Conservation (phyloP, 306 rosid genomes). For the Crotalaria pallida region DNA sequence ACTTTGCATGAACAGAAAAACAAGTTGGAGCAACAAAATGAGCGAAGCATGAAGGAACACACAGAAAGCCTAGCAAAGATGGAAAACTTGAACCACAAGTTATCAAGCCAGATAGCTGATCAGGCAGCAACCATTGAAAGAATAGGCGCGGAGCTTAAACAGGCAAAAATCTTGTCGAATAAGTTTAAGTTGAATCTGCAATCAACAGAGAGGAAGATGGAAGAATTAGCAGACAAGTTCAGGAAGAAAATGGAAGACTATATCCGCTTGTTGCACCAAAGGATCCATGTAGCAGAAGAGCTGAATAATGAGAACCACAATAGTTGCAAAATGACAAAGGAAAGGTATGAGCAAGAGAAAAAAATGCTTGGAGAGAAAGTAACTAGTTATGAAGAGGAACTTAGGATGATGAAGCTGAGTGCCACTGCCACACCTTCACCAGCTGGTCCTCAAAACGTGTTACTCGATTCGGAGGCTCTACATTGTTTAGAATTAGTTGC, state of each 20-base stretch:
- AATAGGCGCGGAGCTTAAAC: conserved; percentile 20
- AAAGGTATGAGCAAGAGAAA: conserved; percentile 42
- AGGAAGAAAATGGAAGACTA: conserved; percentile 48
- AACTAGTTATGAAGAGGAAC: conserved; percentile 27
- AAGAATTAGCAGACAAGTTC: conserved; percentile 46
- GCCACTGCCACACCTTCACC: neutral
- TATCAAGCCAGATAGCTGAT: conserved; percentile 37
- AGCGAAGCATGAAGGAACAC: conserved; percentile 31
- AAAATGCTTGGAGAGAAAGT: conserved; percentile 33
- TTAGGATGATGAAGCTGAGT: neutral
- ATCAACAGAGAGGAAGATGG: conserved; percentile 47
- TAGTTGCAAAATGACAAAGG: conserved; percentile 29
- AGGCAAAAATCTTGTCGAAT: conserved; percentile 10
- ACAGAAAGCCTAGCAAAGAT: conserved; percentile 17
- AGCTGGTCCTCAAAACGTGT: neutral
- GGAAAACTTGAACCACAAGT: conserved; percentile 26
- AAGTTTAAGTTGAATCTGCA: conserved; percentile 18
- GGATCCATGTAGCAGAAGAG: conserved; percentile 68
- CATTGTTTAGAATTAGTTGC: neutral
- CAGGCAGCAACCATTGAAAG: conserved; percentile 25
- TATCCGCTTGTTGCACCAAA: conserved; percentile 45
- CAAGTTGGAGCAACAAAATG: conserved; percentile 37
- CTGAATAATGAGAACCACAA: conserved; percentile 54
- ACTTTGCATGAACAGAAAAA: conserved; percentile 34
- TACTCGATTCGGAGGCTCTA: neutral